Conservation (phyloP, 2,329 filamentous ascomycete genomes). For the Penicillium palitans region DNA sequence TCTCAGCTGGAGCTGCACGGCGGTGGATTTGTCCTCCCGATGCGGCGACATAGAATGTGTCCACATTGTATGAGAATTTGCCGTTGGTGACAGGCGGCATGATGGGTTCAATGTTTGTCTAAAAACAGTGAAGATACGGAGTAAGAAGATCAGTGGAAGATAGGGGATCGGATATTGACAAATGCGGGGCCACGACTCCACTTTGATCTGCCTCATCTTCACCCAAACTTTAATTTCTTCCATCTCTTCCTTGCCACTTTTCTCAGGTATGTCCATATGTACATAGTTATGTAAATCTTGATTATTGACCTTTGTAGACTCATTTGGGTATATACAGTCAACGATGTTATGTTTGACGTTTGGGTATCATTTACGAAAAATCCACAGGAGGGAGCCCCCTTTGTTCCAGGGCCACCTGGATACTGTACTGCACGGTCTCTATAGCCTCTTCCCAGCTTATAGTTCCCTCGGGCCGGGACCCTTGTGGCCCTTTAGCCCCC, state of each 20-base stretch:
- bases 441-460: conserved; percentile 42
- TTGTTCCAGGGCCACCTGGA: conserved; percentile 46
- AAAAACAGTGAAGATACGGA: background rate
- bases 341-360: background rate
- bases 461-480: conserved; percentile 33
- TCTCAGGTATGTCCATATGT: background rate
- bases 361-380: conserved; percentile 32
- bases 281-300: background rate
- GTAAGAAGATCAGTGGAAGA: background rate
- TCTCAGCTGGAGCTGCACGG: conserved; percentile 48
- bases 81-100: conserved; percentile 34
- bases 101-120: background rate
- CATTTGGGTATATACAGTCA: background rate
- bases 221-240: background rate
- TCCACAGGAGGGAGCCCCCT: conserved; percentile 50
- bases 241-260: background rate
- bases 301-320: background rate
- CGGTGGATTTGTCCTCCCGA: conserved; percentile 48
- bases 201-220: background rate
- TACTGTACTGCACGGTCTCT: conserved; percentile 40
- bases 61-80: conserved; percentile 47
- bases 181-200: background rate
- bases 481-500: conserved; percentile 35
- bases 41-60: conserved; percentile 50
- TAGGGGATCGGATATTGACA: background rate